Base-by-base conservation (phyloP, 2,329 filamentous ascomycete genomes). In the Uncinocarpus reesii region DNA sequence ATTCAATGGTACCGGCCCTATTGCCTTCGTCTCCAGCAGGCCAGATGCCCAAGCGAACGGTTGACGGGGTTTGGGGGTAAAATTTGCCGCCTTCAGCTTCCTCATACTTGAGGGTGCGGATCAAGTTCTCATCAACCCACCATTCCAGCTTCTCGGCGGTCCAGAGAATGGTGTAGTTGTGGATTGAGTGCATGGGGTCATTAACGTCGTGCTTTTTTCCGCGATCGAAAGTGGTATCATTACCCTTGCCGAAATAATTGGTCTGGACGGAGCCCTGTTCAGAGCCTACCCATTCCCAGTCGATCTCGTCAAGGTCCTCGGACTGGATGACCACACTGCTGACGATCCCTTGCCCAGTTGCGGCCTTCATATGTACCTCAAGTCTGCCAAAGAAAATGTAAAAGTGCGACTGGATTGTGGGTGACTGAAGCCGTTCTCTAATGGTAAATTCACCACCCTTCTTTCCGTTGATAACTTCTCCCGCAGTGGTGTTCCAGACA, bases 351-450 rank as follows among this genome's bases (percentile, higher is more conserved):
- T 78, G 79, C 2, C 92, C 92, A 0, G 86, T 83, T 13, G 92
- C 86, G 29, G 86, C 80, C 69, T 92, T 88, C 74, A 95, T 76
- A 43, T 79, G 81, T 55, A 95, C 78, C 55, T 92, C 84, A 61
- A 95, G 83, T 54, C 83, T 84, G 58, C 92, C 92, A 64, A 95
- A 98, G 86, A 96, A 95, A 71, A 98, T 93, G 74, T 95, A 95
- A 76, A 93, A 95, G 59, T 89, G 78, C 53, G 87, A 93, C 55
- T 77, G 75, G 50, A 98, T 78, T 63, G 89, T 87, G 0, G 92
- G 92, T 1, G 89, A 80, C 62, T 96, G 85, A 55, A 90, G 88
- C 42, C 80, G 74, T 63, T 81, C 71, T 41, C 76, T 68, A 50
- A 98, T 81, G 24, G 84, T 87, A 66, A 98, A 94, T 34, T 78